phyloP scores from a whole-genome alignment of 108 stramenopile species.

The Fragilariopsis cylindrus region DNA sequence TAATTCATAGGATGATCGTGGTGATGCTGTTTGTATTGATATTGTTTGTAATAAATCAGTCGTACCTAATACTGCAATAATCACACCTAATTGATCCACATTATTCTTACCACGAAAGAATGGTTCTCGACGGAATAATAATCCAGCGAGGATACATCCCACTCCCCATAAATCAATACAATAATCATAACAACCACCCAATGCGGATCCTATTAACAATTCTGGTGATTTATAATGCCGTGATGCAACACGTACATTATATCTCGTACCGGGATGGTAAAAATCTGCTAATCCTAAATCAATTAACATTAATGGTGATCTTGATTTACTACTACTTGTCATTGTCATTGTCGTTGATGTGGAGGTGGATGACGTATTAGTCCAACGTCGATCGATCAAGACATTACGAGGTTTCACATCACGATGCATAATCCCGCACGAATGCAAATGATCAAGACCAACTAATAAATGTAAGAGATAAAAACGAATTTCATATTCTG shows the following conservation, averaged over 20 bases:
- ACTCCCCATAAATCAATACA: conserved; percentile 86
- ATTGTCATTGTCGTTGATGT: neutral
- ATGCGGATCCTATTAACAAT: conserved; percentile 74
- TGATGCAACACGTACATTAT: conserved; percentile 91
- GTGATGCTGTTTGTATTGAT: neutral
- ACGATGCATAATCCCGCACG: conserved; percentile 90
- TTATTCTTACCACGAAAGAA: conserved; percentile 87
- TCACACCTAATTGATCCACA: conserved; percentile 79
- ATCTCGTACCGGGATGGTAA: conserved; percentile 78
- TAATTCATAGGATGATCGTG: conserved; percentile 36
- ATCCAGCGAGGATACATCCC: conserved; percentile 83
- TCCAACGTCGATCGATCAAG: conserved; percentile 68
- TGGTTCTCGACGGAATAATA: conserved; percentile 75
- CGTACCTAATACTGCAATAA: conserved; percentile 74
- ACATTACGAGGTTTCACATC: conserved; percentile 96
- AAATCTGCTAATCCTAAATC: conserved; percentile 93
- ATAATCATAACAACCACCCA: conserved; percentile 65
- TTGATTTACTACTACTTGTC: conserved; percentile 4
- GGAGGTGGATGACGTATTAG: neutral
- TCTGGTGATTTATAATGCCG: conserved; percentile 93
- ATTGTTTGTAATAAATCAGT: conserved; percentile 43
- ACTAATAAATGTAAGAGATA: conserved; percentile 87
- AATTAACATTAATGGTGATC: conserved; percentile 70
- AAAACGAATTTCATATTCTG: conserved; percentile 84
- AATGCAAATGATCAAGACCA: conserved; percentile 83